Evolutionary conservation across 129 eudicot genomes (phyloP).

Genomic region (Centrapalus pauciflorus): DNA sequence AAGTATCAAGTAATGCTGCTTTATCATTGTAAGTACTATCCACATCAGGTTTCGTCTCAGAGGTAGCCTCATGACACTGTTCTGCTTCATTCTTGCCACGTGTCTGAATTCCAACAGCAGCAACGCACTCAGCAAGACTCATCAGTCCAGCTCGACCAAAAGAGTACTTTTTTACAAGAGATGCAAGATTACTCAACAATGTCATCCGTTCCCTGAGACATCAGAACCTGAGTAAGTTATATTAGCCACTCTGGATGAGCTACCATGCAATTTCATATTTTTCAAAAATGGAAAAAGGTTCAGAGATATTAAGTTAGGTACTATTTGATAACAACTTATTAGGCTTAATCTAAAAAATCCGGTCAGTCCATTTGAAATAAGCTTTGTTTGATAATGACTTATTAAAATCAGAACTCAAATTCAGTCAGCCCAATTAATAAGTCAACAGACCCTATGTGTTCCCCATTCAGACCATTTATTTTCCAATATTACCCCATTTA

Average conservation of each 20-base stretch:
- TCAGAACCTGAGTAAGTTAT: neutral
- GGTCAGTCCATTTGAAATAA: too few relatives aligned
- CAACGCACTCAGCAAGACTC: conserved; percentile 77
- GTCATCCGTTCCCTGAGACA: conserved; percentile 57
- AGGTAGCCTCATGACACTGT: conserved; percentile 14
- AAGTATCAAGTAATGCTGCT: conserved; percentile 56
- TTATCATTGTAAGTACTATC: conserved; percentile 32
- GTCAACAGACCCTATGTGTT: too few relatives aligned
- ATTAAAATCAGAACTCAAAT: too few relatives aligned
- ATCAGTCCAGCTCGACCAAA: conserved; percentile 92
- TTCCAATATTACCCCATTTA: too few relatives aligned
- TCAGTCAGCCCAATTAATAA: too few relatives aligned
- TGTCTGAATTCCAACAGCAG: conserved; percentile 36
- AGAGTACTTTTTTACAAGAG: conserved; percentile 53
- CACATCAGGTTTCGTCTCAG: conserved; percentile 2
- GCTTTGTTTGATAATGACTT: too few relatives aligned
- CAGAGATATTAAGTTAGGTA: neutral
- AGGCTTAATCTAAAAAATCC: too few relatives aligned
- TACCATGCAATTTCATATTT: neutral
- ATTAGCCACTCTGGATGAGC: neutral
- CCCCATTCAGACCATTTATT: too few relatives aligned
- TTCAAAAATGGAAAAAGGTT: neutral
- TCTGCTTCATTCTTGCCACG: conserved; percentile 23
- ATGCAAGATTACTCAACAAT: conserved; percentile 58
- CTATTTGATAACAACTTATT: too few relatives aligned